Evolutionary conservation across 2,329 filamentous ascomycete genomes (phyloP), one percentile per base, ranked within the genome.

Genomic region (Cryphonectria nitschkei): DNA sequence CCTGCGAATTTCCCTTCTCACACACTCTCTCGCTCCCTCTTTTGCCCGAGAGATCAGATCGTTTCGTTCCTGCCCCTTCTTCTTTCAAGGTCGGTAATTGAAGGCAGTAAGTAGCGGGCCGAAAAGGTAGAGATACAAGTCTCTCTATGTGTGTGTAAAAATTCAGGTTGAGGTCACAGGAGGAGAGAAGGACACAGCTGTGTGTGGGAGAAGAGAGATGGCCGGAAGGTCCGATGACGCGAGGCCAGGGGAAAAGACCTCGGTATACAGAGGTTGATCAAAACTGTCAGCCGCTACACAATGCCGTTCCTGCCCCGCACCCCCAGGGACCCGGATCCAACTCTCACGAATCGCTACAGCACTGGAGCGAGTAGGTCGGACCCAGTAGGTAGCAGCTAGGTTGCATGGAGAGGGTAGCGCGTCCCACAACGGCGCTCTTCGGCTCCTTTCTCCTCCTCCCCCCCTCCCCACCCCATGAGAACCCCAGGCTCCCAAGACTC

Each of bases 281-380:
- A 19, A 32, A 32, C 46, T 29, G 22, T 34, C 64, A 54, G 34
- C 26, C 29, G 22, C 54, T 52, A 50, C 46, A 37, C 32, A 52
- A 14, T 58, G n/a, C 54, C 32, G 29, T 32, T 14, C 22, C 58
- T 61, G 58, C 58, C 58, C 58, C 58, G 58, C 58, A 61, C 32
- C 58, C 34, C 58, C 34, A 19, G 39, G 19, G 58, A 3, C 34
- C 34, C 58, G 26, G 58, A 34, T 39, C 9, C 22, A 50, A 16
- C 46, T n/a, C 46, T 50, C 46, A n/a, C 7, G 46, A 50, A 50
- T 50, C 46, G 46, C 46, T 19, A 22, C 19, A 22, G 43, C 43
- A 16, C 43, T 50, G 19, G 19, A 50, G 16, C 19, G 16, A 50
- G 16, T 19, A 22, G 43, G 43, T 19, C 43, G 4, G 43, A 9